Evolutionary conservation across 1,139 yeast genomes (phyloP).

Genomic region (Kurtzmaniella quercitrusa): DNA sequence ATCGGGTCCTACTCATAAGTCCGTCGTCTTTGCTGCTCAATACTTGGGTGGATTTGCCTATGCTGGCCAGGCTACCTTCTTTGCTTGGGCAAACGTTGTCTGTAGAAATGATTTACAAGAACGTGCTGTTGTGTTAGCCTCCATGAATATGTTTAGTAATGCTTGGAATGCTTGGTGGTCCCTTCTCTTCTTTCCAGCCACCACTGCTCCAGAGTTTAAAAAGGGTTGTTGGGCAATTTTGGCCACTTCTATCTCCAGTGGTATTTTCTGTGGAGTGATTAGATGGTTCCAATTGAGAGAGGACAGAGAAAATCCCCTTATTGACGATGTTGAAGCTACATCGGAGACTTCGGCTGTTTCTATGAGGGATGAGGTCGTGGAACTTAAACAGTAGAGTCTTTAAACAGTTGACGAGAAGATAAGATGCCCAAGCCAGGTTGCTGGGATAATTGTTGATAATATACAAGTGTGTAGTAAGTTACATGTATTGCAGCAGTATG

Average conservation of each 20-base stretch:
- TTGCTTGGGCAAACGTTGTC: conserved; percentile 58
- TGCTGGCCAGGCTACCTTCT: conserved; percentile 56
- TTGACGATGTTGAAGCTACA: neutral
- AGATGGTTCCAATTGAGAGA: conserved; percentile 34
- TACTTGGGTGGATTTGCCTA: conserved; percentile 50
- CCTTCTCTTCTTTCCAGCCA: conserved; percentile 45
- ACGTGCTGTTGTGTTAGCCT: conserved; percentile 54
- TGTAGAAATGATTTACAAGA: conserved; percentile 52
- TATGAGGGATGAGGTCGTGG: neutral
- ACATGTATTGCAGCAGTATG: no score
- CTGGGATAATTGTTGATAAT: neutral
- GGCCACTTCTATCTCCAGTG: conserved; percentile 39
- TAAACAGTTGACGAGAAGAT: neutral
- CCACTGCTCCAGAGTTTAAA: conserved; percentile 45
- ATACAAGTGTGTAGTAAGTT: no score
- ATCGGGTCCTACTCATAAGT: conserved; percentile 26
- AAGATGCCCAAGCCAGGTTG: neutral
- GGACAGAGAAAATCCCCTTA: conserved; percentile 8
- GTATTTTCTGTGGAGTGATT: conserved; percentile 17
- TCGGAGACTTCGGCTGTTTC: neutral
- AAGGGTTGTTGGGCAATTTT: conserved; percentile 56
- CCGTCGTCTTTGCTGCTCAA: conserved; percentile 48
- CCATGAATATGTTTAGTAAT: conserved; percentile 61
- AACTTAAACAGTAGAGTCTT: neutral
- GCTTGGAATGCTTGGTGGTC: conserved; percentile 67